These are phyloP conservation scores for Lithospermum erythrorhizon DNA, from an alignment of 257 asterid species.

Conservation along the genomic window DNA sequence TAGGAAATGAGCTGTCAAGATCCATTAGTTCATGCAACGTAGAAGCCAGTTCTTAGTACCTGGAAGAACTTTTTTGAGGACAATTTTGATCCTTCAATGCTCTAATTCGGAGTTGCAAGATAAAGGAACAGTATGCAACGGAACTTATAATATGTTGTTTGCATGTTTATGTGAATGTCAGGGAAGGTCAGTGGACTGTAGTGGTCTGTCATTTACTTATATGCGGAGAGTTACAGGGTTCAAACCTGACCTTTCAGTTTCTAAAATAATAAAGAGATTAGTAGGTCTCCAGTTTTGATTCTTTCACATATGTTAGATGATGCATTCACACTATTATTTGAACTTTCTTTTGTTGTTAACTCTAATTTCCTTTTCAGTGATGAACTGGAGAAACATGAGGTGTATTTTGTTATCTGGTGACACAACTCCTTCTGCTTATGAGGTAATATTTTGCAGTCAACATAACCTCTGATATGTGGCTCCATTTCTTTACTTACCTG, in stretches of 20 bases:
- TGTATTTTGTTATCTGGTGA: constrained; percentile 61
- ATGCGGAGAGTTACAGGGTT: background rate
- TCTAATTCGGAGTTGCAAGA: constrained; percentile 56
- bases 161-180: constrained; percentile 6
- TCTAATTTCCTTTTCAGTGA: constrained; percentile 39
- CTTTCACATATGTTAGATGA: background rate
- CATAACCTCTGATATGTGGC: background rate
- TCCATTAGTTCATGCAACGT: constrained; percentile 58
- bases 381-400: constrained; percentile 79
- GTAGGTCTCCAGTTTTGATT: too few species aligned
- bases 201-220: background rate
- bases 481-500: background rate
- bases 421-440: constrained; percentile 64
- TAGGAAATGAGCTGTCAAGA: constrained; percentile 80
- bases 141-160: constrained; percentile 11
- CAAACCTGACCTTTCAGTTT: background rate
- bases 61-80: constrained; percentile 93
- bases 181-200: background rate
- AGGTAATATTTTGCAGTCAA: constrained; percentile 32
- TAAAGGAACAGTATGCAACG: constrained; percentile 52
- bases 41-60: constrained; percentile 63
- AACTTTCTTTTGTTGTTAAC: constrained; percentile 6
- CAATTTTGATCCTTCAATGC: constrained; percentile 83
- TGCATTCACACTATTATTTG: background rate
- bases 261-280: background rate